These are phyloP conservation scores for Penicillium sp. DNA, from an alignment of 2,329 filamentous ascomycete species.

Conservation along the genomic window DNA sequence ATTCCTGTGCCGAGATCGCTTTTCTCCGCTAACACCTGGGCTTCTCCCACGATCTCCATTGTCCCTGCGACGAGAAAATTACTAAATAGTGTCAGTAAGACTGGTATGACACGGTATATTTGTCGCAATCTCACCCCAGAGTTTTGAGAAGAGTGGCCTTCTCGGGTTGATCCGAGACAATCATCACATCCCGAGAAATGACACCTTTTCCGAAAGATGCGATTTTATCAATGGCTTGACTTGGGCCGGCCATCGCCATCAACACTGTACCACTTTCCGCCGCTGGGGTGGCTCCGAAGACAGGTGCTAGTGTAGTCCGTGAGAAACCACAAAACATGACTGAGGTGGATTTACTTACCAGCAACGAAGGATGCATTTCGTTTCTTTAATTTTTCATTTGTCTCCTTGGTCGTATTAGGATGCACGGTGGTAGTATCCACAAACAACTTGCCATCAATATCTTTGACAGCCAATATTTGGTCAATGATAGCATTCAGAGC, in stretches of 20 bases:
- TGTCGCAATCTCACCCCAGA: constrained; percentile 5
- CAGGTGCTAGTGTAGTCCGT: constrained; percentile 7
- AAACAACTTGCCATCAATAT: constrained; percentile 9
- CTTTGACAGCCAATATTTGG: constrained; percentile 1
- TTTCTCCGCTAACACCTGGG: constrained; percentile 35
- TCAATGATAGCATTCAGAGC: constrained; percentile 3
- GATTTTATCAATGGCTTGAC: neutral
- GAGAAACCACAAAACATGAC: neutral
- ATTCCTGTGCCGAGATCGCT: constrained; percentile 25
- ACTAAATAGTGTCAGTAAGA: neutral
- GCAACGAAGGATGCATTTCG: constrained; percentile 2
- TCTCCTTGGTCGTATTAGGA: constrained; percentile 9
- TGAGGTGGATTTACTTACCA: neutral
- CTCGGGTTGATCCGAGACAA: constrained; percentile 14
- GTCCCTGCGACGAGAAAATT: constrained; percentile 23
- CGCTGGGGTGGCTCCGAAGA: constrained; percentile 13
- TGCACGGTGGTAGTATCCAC: constrained; percentile 18
- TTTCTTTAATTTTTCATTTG: neutral
- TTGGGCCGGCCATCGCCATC: constrained; percentile 9
- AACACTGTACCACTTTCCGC: constrained; percentile 11
- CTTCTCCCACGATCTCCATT: constrained; percentile 32
- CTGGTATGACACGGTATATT: no score
- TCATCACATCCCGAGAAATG: constrained; percentile 13
- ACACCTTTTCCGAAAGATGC: constrained; percentile 8
- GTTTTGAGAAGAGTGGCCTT: constrained; percentile 15